phyloP scores from a whole-genome alignment of 2,329 filamentous ascomycete genomes.

The Botrytis tulipae region DNA sequence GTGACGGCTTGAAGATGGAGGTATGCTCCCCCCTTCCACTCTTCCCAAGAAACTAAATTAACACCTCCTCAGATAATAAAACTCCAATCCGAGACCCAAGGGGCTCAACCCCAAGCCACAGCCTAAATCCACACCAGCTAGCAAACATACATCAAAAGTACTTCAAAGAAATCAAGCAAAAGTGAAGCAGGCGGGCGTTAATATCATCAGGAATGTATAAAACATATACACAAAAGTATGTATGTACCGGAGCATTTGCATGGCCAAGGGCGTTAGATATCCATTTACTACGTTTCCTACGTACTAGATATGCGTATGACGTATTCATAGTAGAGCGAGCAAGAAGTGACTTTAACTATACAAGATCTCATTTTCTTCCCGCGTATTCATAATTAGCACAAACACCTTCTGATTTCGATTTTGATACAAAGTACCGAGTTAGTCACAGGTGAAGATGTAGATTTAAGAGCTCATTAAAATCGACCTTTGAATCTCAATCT shows the following conservation, averaged over 20 bases:
- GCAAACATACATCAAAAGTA: background rate
- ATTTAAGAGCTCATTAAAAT: background rate
- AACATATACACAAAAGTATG: background rate
- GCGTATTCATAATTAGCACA: background rate
- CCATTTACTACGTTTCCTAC: background rate
- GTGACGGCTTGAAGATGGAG: slow-evolving; percentile 64
- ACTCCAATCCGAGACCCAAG: slow-evolving; percentile 17
- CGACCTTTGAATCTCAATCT: background rate
- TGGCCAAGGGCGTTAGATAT: slow-evolving; percentile 1
- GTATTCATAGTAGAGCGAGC: background rate
- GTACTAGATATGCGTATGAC: background rate
- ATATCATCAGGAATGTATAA: slow-evolving; percentile 4
- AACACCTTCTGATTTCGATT: background rate
- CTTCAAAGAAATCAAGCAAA: background rate
- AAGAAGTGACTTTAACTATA: background rate
- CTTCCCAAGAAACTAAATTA: background rate
- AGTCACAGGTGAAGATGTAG: background rate
- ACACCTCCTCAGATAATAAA: slow-evolving; percentile 16
- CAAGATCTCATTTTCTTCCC: background rate
- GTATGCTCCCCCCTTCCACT: slow-evolving; percentile 43
- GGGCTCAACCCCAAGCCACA: background rate
- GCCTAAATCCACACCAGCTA: background rate
- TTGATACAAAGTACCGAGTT: background rate
- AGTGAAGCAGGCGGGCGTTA: background rate
- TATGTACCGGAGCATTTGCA: slow-evolving; percentile 11